These are phyloP conservation scores for Russula ochroleuca DNA, from an alignment of 768 basidiomycete genomes.

Conservation along the genomic window DNA sequence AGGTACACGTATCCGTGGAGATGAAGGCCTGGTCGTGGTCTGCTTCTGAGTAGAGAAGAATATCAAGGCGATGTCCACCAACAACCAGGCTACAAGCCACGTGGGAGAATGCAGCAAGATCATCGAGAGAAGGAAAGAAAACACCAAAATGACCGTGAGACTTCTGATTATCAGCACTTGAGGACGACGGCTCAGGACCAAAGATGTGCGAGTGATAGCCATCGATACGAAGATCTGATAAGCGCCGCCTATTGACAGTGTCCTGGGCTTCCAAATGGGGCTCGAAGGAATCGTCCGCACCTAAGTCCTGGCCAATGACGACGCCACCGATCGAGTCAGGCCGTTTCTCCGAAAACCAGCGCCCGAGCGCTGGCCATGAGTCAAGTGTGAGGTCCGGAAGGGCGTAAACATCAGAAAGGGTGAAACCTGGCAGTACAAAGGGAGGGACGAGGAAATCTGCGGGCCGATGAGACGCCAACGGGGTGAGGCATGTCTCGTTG, in stretches of 20 bases:
- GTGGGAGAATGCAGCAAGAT: conserved; percentile 24
- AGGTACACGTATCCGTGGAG: conserved; percentile 16
- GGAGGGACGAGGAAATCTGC: conserved; percentile 59
- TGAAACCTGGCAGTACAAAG: conserved; percentile 44
- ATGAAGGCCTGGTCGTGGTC: conserved; percentile 13
- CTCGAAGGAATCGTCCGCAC: conserved; percentile 21
- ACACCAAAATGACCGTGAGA: conserved; percentile 17
- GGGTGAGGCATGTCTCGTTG: conserved; percentile 27
- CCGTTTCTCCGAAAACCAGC: conserved; percentile 30
- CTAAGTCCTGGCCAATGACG: conserved; percentile 30
- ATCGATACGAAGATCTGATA: neutral
- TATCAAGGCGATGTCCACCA: conserved; percentile 21
- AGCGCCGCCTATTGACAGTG: conserved; percentile 7
- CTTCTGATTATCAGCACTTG: neutral
- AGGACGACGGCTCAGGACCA: neutral
- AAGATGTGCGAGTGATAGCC: conserved; percentile 7
- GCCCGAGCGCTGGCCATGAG: conserved; percentile 34
- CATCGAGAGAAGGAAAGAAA: conserved; percentile 18
- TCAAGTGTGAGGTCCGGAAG: conserved; percentile 22
- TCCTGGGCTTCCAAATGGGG: conserved; percentile 9
- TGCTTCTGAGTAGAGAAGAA: conserved; percentile 22
- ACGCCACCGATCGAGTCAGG: conserved; percentile 40
- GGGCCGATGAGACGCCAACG: conserved; percentile 35
- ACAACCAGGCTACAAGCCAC: conserved; percentile 21
- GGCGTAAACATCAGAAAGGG: conserved; percentile 32